phyloP scores from a whole-genome alignment of 2,329 filamentous ascomycete genomes.

The Bipolaris oryzae region DNA sequence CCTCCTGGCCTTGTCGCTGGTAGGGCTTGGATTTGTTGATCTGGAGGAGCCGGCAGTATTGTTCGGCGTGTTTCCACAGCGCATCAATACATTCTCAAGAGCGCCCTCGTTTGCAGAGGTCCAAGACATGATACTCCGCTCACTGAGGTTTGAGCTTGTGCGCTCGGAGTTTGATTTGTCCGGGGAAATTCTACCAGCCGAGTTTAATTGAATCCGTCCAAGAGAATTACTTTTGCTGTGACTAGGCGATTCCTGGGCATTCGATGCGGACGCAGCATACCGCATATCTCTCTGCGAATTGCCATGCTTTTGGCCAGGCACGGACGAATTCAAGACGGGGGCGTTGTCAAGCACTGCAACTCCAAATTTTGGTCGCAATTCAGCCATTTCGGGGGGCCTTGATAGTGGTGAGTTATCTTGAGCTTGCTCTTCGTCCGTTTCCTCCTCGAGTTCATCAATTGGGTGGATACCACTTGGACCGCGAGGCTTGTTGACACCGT shows the following conservation, averaged over 20 bases:
- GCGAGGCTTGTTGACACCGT: constrained; percentile 57
- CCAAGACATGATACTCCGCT: constrained; percentile 56
- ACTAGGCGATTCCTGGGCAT: constrained; percentile 22
- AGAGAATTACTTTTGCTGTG: constrained; percentile 7
- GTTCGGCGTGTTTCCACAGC: constrained; percentile 50
- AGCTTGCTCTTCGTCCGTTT: constrained; percentile 38
- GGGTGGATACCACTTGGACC: constrained; percentile 64
- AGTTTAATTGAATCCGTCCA: constrained; percentile 25
- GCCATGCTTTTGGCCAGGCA: constrained; percentile 45
- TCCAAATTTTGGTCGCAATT: constrained; percentile 22
- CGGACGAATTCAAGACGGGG: constrained; percentile 51
- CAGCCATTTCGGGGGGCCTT: constrained; percentile 33
- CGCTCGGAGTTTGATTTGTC: constrained; percentile 56
- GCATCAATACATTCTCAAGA: constrained; percentile 53
- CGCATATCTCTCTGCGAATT: constrained; percentile 29
- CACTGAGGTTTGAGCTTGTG: constrained; percentile 63
- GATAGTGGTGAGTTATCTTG: constrained; percentile 26
- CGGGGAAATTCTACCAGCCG: constrained; percentile 52
- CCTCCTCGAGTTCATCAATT: constrained; percentile 67
- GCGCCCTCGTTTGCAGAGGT: constrained; percentile 50
- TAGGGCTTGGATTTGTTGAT: constrained; percentile 43
- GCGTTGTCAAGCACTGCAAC: constrained; percentile 37
- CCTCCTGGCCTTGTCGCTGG: constrained; percentile 23
- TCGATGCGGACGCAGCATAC: constrained; percentile 30
- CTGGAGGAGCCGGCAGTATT: constrained; percentile 41